phyloP scores from a whole-genome alignment of 2,329 filamentous ascomycete genomes.

The Talaromyces sp. region DNA sequence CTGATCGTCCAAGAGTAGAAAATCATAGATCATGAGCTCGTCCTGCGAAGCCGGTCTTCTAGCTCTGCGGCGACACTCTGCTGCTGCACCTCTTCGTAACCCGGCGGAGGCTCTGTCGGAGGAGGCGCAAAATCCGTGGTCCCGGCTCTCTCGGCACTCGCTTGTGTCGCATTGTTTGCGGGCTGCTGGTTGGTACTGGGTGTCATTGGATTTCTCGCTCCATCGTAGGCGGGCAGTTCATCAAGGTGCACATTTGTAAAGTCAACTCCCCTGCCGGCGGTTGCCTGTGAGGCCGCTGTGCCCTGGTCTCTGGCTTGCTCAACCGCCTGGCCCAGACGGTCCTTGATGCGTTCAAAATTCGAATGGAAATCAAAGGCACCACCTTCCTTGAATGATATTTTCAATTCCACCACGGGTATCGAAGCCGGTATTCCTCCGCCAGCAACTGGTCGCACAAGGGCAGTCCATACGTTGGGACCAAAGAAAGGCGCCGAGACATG shows the following conservation, averaged over 20 bases:
- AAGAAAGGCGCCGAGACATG: constrained; percentile 86
- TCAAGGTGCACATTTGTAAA: constrained; percentile 69
- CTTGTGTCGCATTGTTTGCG: neutral
- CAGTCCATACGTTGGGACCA: constrained; percentile 85
- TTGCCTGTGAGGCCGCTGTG: constrained; percentile 26
- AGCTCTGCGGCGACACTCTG: constrained; percentile 69
- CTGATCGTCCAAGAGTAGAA: neutral
- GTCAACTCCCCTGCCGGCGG: constrained; percentile 38
- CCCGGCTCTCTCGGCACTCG: neutral
- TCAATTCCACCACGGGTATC: constrained; percentile 68
- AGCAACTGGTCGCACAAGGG: constrained; percentile 70
- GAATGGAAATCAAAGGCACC: constrained; percentile 89
- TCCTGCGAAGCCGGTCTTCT: constrained; percentile 49
- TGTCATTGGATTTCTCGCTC: constrained; percentile 36
- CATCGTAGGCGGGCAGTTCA: constrained; percentile 81
- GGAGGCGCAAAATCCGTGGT: constrained; percentile 24
- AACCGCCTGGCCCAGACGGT: constrained; percentile 72
- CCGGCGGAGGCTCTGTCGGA: constrained; percentile 74
- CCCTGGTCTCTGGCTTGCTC: constrained; percentile 67
- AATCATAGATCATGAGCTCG: constrained; percentile 15
- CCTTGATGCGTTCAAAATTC: constrained; percentile 76
- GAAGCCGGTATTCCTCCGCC: constrained; percentile 76
- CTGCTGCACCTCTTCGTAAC: constrained; percentile 86
- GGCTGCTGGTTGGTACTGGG: neutral
- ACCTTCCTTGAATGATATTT: constrained; percentile 87